Conservation (phyloP, 2,329 filamentous ascomycete species). For the Byssochlamys sp. region DNA sequence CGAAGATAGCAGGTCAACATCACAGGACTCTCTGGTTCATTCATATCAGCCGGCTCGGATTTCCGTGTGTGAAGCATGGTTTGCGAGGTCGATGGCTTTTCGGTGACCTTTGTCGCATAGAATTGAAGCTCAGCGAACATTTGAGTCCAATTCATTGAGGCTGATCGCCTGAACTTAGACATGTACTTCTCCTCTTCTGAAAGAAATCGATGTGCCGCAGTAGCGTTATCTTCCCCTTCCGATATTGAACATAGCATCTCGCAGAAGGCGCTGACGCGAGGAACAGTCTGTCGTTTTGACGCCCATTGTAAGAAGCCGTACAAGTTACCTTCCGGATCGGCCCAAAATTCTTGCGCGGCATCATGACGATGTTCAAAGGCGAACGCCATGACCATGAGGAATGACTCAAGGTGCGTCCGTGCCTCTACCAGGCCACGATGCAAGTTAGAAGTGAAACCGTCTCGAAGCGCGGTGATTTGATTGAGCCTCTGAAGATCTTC, state of each 20-base stretch:
- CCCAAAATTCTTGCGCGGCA: conserved; percentile 81
- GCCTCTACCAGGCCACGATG: conserved; percentile 34
- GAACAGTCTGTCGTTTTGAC: conserved; percentile 87
- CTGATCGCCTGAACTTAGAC: conserved; percentile 68
- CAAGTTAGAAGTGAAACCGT: conserved; percentile 32
- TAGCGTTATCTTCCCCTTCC: conserved; percentile 70
- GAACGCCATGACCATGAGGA: conserved; percentile 84
- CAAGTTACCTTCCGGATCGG: conserved; percentile 81
- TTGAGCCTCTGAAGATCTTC: conserved; percentile 67
- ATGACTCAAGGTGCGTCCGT: conserved; percentile 65
- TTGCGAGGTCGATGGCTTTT: conserved; percentile 54
- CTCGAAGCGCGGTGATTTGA: conserved; percentile 37
- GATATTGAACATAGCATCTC: conserved; percentile 89
- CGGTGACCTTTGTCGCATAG: conserved; percentile 68
- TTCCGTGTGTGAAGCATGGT: conserved; percentile 51
- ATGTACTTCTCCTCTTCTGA: conserved; percentile 70
- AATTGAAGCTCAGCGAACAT: conserved; percentile 84
- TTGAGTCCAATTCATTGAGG: conserved; percentile 82
- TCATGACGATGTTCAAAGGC: conserved; percentile 78
- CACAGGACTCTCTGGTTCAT: conserved; percentile 87
- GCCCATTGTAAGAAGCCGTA: conserved; percentile 95
- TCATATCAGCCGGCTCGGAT: conserved; percentile 56
- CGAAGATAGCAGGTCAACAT: conserved; percentile 93
- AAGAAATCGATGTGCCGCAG: conserved; percentile 77
- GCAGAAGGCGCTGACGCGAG: conserved; percentile 91